A percentile compares a stretch with the other conserved stretches of the same genome.
Evolutionary conservation across 2,329 filamentous ascomycete genomes (phyloP).

Genomic region (Beauveria asiatica): DNA sequence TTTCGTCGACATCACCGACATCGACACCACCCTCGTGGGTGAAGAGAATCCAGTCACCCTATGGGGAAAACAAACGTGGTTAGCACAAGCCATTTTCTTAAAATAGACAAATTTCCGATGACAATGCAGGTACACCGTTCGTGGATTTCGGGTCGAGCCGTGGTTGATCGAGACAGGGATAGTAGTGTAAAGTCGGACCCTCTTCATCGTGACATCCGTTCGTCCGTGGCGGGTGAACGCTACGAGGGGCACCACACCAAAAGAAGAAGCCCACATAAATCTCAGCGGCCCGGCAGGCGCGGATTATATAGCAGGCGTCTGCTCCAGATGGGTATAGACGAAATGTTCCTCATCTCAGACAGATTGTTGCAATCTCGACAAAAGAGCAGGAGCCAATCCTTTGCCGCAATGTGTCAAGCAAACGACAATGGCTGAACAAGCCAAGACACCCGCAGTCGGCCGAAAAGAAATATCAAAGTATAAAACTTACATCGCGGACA

Average conservation of each 20-base stretch:
- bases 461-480: constrained; percentile 13
- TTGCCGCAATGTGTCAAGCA: neutral
- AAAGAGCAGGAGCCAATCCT: neutral
- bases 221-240: constrained; percentile 25
- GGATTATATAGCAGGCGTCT: constrained; percentile 2
- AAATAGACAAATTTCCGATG: neutral
- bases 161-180: constrained; percentile 7
- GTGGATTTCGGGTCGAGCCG: constrained; percentile 10
- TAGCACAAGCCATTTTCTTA: constrained; percentile 19
- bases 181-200: constrained; percentile 12
- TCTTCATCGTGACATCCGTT: constrained; percentile 30
- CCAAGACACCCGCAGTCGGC: constrained; percentile 11
- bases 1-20: constrained; percentile 96
- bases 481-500: constrained; percentile 83
- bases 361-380: neutral
- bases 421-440: constrained; percentile 1
- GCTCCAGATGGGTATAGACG: neutral
- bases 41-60: constrained; percentile 99
- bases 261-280: constrained; percentile 10
- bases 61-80: constrained; percentile 23
- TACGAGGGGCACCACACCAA: constrained; percentile 17
- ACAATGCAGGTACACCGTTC: constrained; percentile 10
- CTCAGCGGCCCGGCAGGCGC: neutral
- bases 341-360: neutral
- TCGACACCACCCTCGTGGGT: constrained; percentile 99